Evolutionary conservation across 306 rosid genomes (phyloP).

Genomic region (Acacia confusa): DNA sequence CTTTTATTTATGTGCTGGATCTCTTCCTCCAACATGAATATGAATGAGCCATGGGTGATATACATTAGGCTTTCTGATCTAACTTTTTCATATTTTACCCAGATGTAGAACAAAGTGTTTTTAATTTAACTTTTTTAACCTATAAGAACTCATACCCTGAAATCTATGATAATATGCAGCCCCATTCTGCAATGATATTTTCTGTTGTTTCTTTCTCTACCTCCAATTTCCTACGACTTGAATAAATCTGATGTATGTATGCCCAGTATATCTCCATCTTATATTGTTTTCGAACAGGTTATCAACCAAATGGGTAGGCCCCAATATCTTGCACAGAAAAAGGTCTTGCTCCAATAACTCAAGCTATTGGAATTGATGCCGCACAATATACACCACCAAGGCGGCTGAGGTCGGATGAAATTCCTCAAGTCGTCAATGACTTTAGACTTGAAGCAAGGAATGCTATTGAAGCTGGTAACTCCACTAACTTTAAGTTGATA

Average conservation of each 20-base stretch:
- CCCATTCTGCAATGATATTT: neutral
- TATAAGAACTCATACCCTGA: neutral
- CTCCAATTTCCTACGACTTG: neutral
- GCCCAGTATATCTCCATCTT: neutral
- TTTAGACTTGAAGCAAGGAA: neutral
- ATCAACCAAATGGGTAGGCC: conserved; percentile 39
- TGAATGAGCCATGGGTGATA: neutral
- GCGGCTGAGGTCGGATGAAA: conserved; percentile 49
- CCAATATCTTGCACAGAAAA: conserved; percentile 52
- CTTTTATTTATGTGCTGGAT: too few species aligned
- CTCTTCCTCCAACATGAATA: neutral
- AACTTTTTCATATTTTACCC: neutral
- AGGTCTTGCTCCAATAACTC: conserved; percentile 35
- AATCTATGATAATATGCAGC: neutral
- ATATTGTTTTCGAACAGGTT: conserved; percentile 31
- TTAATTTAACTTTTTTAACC: neutral
- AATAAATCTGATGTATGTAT: neutral
- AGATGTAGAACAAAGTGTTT: neutral
- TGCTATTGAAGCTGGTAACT: neutral
- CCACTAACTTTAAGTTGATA: neutral
- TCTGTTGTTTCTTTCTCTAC: neutral
- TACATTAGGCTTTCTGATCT: neutral
- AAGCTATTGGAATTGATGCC: conserved; percentile 31
- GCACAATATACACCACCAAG: conserved; percentile 54
- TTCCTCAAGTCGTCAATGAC: neutral